Evolutionary conservation across 306 rosid species (phyloP), one percentile per base, ranked within the genome.

Genomic region (Styphnolobium japonicum): DNA sequence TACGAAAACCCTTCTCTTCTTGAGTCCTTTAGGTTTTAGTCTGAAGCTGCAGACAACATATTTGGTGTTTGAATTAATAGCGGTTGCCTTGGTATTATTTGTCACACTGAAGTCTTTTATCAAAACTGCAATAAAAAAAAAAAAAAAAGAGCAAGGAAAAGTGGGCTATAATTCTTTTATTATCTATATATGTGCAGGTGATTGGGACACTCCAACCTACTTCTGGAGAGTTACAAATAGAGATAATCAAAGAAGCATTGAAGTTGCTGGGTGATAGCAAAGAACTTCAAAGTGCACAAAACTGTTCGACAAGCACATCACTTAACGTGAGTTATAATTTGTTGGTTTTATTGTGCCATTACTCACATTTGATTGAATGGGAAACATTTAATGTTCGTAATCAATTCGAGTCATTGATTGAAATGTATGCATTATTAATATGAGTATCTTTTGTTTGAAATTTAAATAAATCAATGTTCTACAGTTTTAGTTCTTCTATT

Each of bases 141-240:
- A 58, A 58, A 71, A 16, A 12, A 14, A 29, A 6, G 34, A 18
- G 15, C 18, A 73, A 25, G 11, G 31, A 62, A 63, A 74, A 82
- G 25, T 65, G 52, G 80, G 70, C 70, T 71, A 48, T 51, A 23
- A 71, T 80, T 76, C 67, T 58, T 65, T 77, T 71, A 49, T 67
- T 48, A 11, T 46, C 58, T 79, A 10, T 70, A 21, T 29, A 49
- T 29, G 25, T 66, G 76, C 79, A 71, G 93, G 88, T 87, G 34
- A 80, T 82, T 64, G 84, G 88, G 87, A 81, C 82, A 56, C 88
- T 87, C 31, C 77, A 85, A 84, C 87, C 87, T 29, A 79, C 89
- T 66, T 52, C 86, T 25, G 83, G 2, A 68, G 91, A 87, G 86
- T 79, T 77, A 57, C 81, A 85, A 81, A 8, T 79, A 10, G 83